phyloP scores from a whole-genome alignment of 2,329 filamentous ascomycete genomes.

The Monilinia aucupariae region DNA sequence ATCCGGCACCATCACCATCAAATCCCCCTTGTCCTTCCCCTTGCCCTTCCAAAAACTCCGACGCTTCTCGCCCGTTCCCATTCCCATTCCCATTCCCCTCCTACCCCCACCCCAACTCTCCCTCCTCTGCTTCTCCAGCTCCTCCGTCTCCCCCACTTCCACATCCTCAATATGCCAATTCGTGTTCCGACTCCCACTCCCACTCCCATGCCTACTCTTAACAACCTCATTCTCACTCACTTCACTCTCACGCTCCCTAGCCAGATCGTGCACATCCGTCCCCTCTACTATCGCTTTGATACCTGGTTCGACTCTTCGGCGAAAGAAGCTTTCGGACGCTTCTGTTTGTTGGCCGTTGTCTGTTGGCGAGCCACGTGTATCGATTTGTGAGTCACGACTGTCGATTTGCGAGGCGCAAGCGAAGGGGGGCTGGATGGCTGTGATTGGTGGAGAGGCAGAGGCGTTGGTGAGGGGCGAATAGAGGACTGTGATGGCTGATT shows the following conservation, averaged over 20 bases:
- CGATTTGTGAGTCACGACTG: too few relatives aligned
- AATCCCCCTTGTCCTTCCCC: neutral
- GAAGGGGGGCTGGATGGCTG: too few relatives aligned
- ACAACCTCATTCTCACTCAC: neutral
- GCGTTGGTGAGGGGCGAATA: too few relatives aligned
- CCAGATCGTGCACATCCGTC: neutral
- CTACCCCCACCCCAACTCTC: neutral
- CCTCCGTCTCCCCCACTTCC: neutral
- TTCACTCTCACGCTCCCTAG: neutral
- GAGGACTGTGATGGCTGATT: too few relatives aligned
- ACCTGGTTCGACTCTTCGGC: too few relatives aligned
- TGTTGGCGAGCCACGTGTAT: too few relatives aligned
- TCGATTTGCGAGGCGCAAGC: too few relatives aligned
- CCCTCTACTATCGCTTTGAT: neutral
- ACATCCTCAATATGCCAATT: neutral
- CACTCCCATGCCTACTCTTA: too few relatives aligned
- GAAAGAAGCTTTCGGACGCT: too few relatives aligned
- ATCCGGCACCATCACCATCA: neutral
- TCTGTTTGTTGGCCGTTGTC: too few relatives aligned
- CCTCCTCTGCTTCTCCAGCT: neutral
- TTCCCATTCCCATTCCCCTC: neutral
- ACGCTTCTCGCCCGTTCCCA: too few relatives aligned
- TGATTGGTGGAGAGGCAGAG: too few relatives aligned
- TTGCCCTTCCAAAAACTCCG: neutral
- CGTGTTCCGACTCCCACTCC: neutral